Evolutionary conservation across 129 eudicot species (phyloP), one percentile per base, ranked within the genome.

Genomic region (Gnaphalium uliginosum): DNA sequence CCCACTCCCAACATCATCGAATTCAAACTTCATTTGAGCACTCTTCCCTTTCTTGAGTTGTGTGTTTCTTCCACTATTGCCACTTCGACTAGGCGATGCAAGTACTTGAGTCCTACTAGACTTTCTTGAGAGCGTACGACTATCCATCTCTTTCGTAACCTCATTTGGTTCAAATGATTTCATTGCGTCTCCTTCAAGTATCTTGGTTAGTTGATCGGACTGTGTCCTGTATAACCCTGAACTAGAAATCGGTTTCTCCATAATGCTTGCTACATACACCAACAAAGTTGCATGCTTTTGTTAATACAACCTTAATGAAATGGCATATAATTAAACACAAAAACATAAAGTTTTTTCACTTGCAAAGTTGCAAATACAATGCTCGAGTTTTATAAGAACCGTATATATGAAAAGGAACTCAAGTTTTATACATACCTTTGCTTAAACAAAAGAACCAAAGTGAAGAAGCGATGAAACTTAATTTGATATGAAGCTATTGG

Each of bases 1-100:
- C 25, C 98, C 96, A 66, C 91, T 94, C 79, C 74, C 85, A 72
- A 93, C 82, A 7, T 94, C 98, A 37, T 93, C 96, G 10, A 83
- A 23, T 4, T 90, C 97, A 24, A 88, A 83, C 54, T 89, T 90
- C 91, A 94, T 68, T 69, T 94, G 98, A 8, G 96, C 97, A 66
- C 98, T 94, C 64, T 96, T 87, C 51, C 96, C 78, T 79, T 94
- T 94, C 79, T 96, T 68, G 26, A 94, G 91, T 78, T 94, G 93
- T 4, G 89, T 85, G 86, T 88, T 91, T 61, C 71, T 71, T 26
- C 77, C 81, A 53, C 78, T 65, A 73, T 85, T 51, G 33, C 86
- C 74, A 26, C 86, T 78, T 37, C 89, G 86, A 1, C 93, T 87
- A 0, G 97, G 89, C 4, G 92, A 85, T 21, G 78, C 82, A 27